Percentiles rank a stretch among this genome's conserved stretches.
Evolutionary conservation across 192 early-diverging fungal species (phyloP).

Genomic region (Backusella tarrabulga): DNA sequence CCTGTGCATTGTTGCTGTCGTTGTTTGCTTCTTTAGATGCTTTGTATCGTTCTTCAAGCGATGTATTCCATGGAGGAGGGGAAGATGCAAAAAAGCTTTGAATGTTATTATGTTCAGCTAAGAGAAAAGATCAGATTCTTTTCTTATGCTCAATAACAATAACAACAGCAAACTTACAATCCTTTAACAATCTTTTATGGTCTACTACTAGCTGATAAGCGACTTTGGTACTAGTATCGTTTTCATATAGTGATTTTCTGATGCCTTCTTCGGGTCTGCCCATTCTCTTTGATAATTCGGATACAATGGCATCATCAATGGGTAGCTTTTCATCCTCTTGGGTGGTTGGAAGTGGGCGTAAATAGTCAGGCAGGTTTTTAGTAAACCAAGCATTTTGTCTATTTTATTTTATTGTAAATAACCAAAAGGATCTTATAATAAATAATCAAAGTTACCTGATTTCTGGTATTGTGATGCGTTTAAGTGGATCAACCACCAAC

Average conservation of each 20-base stretch:
- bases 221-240: conserved; percentile 93
- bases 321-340: conserved; percentile 60
- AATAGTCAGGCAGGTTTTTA: conserved; percentile 88
- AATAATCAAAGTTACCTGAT: conserved; percentile 41
- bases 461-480: conserved; percentile 90
- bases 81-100: conserved; percentile 65
- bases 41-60: conserved; percentile 26
- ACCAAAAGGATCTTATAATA: no score
- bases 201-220: conserved; percentile 96
- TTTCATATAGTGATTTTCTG: conserved; percentile 71
- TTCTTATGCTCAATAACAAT: not conserved
- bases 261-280: conserved; percentile 67
- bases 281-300: conserved; percentile 83
- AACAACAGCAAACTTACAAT: conserved; percentile 33
- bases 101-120: conserved; percentile 50
- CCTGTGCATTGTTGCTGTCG: not conserved
- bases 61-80: conserved; percentile 70
- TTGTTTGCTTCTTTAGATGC: not conserved
- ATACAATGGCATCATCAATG: conserved; percentile 79
- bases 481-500: conserved; percentile 94
- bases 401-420: not conserved
- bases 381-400: conserved; percentile 92
- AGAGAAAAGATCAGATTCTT: not conserved
- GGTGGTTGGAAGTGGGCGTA: conserved; percentile 76
- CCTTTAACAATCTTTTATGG: conserved; percentile 65